Evolutionary conservation across 345 rosid genomes (phyloP).

Genomic region (Syzygium oleosum): DNA sequence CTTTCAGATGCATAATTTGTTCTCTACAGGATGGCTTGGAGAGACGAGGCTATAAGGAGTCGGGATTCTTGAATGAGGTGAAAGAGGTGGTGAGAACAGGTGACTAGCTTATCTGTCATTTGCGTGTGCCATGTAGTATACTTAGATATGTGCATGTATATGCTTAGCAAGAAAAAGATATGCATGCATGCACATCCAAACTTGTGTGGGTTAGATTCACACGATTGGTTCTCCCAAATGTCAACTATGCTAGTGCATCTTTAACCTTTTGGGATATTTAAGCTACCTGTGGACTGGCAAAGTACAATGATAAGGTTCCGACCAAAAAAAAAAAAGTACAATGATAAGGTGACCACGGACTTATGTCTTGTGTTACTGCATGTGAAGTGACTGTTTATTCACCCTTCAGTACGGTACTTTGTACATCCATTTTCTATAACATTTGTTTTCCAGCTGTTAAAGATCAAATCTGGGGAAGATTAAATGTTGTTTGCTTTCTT

Average conservation of each 20-base stretch:
- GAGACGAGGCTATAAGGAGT: constrained; percentile 90
- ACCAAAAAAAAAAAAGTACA: background rate
- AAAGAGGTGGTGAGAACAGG: constrained; percentile 90
- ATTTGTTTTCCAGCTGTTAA: background rate
- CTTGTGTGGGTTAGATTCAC: background rate
- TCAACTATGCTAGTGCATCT: background rate
- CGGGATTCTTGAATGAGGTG: constrained; percentile 77
- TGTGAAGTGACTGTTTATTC: background rate
- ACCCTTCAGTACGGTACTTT: background rate
- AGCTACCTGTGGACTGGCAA: background rate
- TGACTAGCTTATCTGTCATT: constrained; percentile 2
- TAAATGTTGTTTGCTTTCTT: background rate
- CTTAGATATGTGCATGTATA: background rate
- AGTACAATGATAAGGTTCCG: background rate
- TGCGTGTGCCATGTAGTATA: background rate
- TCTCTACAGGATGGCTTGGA: constrained; percentile 80
- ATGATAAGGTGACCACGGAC: background rate
- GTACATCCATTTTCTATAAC: background rate
- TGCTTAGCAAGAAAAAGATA: background rate
- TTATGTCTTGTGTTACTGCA: background rate
- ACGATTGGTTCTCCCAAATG: background rate
- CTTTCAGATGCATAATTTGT: background rate
- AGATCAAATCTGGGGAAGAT: background rate
- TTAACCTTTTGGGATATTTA: background rate
- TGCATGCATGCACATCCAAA: background rate